phyloP scores from a whole-genome alignment of 176 grass and related monocot species.

The Aegilops bicornis region DNA sequence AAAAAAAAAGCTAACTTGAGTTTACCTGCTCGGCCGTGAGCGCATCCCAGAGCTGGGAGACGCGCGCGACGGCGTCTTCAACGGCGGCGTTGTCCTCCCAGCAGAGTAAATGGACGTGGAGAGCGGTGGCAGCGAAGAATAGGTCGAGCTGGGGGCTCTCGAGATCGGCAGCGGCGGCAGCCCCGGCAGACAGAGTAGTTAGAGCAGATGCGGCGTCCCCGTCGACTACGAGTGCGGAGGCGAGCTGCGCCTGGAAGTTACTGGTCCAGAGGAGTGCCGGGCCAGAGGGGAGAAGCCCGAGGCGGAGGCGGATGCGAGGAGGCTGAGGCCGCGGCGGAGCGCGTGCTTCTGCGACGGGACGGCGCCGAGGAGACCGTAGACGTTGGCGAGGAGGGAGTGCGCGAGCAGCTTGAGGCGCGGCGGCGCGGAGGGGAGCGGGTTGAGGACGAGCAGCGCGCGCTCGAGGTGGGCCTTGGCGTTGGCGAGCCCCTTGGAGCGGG shows the following conservation, averaged over 20 bases:
- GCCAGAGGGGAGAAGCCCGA: constrained; percentile 28
- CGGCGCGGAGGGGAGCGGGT: constrained; percentile 61
- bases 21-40: constrained; percentile 61
- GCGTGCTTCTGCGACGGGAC: constrained; percentile 71
- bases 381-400: constrained; percentile 69
- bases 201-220: constrained; percentile 69
- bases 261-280: constrained; percentile 64
- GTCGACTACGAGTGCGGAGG: constrained; percentile 65
- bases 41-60: constrained; percentile 58
- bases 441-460: constrained; percentile 73
- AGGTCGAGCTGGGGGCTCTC: constrained; percentile 75
- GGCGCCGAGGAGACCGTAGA: constrained; percentile 64
- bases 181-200: constrained; percentile 45
- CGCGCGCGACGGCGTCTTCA: constrained; percentile 40
- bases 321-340: constrained; percentile 57
- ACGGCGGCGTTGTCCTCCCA: constrained; percentile 71
- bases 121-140: constrained; percentile 77
- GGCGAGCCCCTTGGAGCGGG: constrained; percentile 48
- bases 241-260: constrained; percentile 92
- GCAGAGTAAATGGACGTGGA: constrained; percentile 82
- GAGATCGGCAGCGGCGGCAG: constrained; percentile 60
- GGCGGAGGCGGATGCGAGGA: constrained; percentile 39
- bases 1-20: neutral
- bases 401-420: constrained; percentile 77
- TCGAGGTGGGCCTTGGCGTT: constrained; percentile 84